These are phyloP conservation scores for Eleusine indica DNA, from an alignment of 176 grass and related monocot genomes.

Conservation along the genomic window DNA sequence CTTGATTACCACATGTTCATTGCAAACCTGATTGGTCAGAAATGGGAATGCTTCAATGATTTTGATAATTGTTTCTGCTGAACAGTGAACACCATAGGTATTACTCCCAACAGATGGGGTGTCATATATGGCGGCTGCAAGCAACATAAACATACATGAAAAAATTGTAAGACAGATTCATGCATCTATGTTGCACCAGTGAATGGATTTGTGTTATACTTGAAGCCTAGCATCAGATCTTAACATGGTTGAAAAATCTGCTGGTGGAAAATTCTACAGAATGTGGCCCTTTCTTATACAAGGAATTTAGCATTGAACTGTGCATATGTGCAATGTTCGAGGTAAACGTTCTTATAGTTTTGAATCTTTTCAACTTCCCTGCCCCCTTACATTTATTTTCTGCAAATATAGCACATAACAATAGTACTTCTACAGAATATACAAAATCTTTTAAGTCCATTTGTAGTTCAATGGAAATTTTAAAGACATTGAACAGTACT, in stretches of 20 bases:
- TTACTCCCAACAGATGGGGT: neutral
- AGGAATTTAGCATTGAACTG: neutral
- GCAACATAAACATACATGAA: neutral
- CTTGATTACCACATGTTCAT: conserved; percentile 26
- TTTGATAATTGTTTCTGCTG: neutral
- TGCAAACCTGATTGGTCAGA: neutral
- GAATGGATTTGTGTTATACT: conserved; percentile 1
- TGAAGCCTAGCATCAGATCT: conserved; percentile 1
- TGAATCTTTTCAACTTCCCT: neutral
- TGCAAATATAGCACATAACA: neutral
- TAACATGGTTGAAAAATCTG: neutral
- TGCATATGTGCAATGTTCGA: neutral
- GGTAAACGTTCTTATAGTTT: neutral
- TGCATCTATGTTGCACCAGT: neutral
- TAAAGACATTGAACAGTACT: neutral
- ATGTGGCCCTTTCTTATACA: neutral
- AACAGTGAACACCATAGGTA: neutral
- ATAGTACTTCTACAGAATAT: neutral
- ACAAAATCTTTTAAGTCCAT: neutral
- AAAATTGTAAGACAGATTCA: neutral
- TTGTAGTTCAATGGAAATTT: neutral
- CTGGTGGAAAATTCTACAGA: neutral
- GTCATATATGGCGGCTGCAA: neutral
- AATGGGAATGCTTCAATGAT: neutral
- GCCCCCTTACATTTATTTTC: neutral